Evolutionary conservation across 179 eudicot genomes (phyloP).

Genomic region (Actinidia chinensis): DNA sequence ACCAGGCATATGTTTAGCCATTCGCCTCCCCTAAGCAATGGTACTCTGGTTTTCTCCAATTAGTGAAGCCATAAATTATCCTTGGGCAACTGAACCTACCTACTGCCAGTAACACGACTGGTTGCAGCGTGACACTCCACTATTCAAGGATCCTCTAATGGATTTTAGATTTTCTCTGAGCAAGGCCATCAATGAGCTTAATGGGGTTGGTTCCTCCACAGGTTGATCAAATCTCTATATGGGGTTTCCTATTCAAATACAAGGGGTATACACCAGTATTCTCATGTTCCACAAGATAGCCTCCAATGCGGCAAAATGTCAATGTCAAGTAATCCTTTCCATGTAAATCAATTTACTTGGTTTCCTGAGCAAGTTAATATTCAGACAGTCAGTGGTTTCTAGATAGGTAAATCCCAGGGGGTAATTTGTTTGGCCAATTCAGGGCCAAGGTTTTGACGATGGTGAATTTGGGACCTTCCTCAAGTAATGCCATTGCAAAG

Average conservation of each 20-base stretch:
- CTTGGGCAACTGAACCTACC: slow-evolving; percentile 60
- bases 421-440: slow-evolving; percentile 43
- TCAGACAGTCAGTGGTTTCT: slow-evolving; percentile 40
- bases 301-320: slow-evolving; percentile 34
- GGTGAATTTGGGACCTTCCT: slow-evolving; percentile 43
- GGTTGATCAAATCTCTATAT: slow-evolving; percentile 69
- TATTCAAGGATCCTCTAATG: slow-evolving; percentile 55
- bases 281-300: too few relatives aligned
- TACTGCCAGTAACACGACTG: slow-evolving; percentile 55
- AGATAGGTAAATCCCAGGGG: slow-evolving; percentile 48
- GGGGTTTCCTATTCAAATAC: slow-evolving; percentile 74
- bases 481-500: slow-evolving; percentile 45
- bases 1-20: slow-evolving; percentile 52
- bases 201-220: slow-evolving; percentile 66
- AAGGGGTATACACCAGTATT: slow-evolving; percentile 34
- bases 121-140: slow-evolving; percentile 58
- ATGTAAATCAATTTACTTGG: slow-evolving; percentile 51
- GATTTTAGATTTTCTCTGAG: slow-evolving; percentile 48
- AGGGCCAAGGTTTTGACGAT: slow-evolving; percentile 44
- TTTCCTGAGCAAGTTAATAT: slow-evolving; percentile 42
- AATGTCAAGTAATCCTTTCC: slow-evolving; percentile 40
- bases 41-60: slow-evolving; percentile 54
- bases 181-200: slow-evolving; percentile 62
- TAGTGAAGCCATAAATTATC: slow-evolving; percentile 44
- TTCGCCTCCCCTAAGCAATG: slow-evolving; percentile 38